Base-by-base conservation (phyloP, 2,329 filamentous ascomycete genomes). In the Calonectria naviculata region DNA sequence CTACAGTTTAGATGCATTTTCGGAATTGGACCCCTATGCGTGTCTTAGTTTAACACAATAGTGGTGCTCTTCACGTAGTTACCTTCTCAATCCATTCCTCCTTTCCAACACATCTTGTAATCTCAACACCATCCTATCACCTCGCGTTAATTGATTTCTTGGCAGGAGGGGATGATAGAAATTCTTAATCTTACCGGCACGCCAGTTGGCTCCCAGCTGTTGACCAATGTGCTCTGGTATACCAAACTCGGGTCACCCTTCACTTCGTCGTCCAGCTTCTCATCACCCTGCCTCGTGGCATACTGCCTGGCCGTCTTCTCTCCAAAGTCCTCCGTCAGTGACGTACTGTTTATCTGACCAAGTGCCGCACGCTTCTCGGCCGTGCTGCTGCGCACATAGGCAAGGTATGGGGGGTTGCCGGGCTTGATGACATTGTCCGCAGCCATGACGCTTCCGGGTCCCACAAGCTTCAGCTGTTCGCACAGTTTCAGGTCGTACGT, bases 401-500 rank as follows among this genome's bases (percentile, higher is more conserved):
- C 89, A 56, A 93, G 82, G 77, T 94, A 94, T 1, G 89, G 89
- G 5, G 92, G 92, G 75, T 93, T 94, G 1, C 92, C 93, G 1
- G 92, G 92, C 78, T 90, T 90, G 77, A 94, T 89, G 64, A 94
- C 85, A 78, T 94, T 94, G 78, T 94, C 92, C 1, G 92, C 93
- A 0, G 89, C 91, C 24, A 93, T 82, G 0, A 93, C 87, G 1
- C 88, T 89, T 0, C 93, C 93, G 0, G 88, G 86, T 0, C 84
- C 85, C 4, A 97, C 85, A 41, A 96, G 80, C 0, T 87, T 88
- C 6, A 95, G 84, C 44, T 93, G 87, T 83, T 97, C 94, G 79
- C 92, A 94, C 0, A 95, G 87, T 83, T 95, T 95, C 71, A 96
- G 82, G 76, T 97, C 94, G 0, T 89, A 87, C 1, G 89, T 90